A percentile compares a stretch with the other conserved stretches of the same genome.
phyloP scores from a whole-genome alignment of 2,329 filamentous ascomycete species.

The Clarireedia paspali region DNA sequence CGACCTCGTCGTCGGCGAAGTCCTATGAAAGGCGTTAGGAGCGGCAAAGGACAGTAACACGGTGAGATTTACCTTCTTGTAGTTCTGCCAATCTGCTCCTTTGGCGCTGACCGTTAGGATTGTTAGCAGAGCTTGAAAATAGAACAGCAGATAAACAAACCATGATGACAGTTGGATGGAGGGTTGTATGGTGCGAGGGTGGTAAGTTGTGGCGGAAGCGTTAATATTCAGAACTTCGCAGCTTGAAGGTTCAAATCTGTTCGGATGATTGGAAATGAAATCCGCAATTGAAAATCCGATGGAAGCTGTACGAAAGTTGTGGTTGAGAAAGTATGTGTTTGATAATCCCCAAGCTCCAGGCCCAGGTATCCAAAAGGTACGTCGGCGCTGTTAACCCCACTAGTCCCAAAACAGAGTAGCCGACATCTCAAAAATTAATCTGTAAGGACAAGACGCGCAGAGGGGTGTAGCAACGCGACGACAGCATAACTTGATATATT shows the following conservation, averaged over 20 bases:
- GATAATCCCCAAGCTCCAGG: conserved; percentile 10
- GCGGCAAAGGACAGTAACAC: background rate
- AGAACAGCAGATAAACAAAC: background rate
- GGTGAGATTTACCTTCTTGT: conserved; percentile 63
- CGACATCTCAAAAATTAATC: conserved; percentile 6
- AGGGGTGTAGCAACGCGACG: conserved; percentile 11
- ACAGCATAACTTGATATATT: conserved; percentile 8
- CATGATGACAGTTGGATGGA: conserved; percentile 5
- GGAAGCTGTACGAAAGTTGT: background rate
- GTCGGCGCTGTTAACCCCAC: conserved; percentile 8
- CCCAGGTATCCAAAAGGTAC: conserved; percentile 11
- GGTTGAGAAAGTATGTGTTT: conserved; percentile 4
- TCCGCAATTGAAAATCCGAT: background rate
- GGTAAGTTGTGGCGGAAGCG: background rate
- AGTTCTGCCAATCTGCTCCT: conserved; percentile 96
- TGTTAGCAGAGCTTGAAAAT: background rate
- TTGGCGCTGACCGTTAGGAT: conserved; percentile 27
- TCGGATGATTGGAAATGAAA: background rate
- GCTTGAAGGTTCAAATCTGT: background rate
- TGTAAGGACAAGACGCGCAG: conserved; percentile 7
- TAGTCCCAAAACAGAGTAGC: conserved; percentile 9
- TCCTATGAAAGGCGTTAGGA: conserved; percentile 10
- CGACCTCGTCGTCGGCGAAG: conserved; percentile 90
- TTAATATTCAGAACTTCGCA: background rate
- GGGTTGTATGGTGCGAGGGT: background rate